Base-by-base conservation (phyloP, 2,329 filamentous ascomycete genomes). In the Trichophyton mentagrophytes region DNA sequence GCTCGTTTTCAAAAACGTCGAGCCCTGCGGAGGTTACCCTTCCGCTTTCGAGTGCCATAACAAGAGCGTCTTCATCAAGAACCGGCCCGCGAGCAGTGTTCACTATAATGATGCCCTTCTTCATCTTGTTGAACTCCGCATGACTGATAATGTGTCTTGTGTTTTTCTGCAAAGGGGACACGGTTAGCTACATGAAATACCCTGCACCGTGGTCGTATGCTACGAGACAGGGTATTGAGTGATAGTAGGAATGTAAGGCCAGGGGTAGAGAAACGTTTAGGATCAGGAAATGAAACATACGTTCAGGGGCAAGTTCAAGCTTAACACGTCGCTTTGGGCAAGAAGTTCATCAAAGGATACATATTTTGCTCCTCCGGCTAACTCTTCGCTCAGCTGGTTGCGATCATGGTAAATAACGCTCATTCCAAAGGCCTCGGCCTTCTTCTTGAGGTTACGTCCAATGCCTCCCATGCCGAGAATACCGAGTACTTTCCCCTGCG, bases 401-500 rank as follows among this genome's bases (percentile, higher is more conserved):
- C 89, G 83, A 70, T 93, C 93, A 68, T 90, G 79, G 68, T 95
- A 93, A 57, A 85, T 80, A 11, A 88, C 79, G 49, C 73, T 80
- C 87, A 93, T 90, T 9, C 85, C 87, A 69, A 95, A 91, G 0
- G 79, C 87, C 60, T 82, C 79, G 2, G 85, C 87, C 73, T 90
- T 90, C 70, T 78, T 82, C 69, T 86, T 88, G 67, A 93, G 73
- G 68, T 90, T 89, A 40, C 86, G 78, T 0, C 90, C 89, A 63
- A 95, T 93, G 1, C 89, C 88, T 20, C 89, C 89, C 88, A 93
- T 92, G 5, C 89, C 89, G 46, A 95, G 72, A 62, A 95, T 90
- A 0, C 89, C 89, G 3, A 95, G 78, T 1, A 85, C 77, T 72
- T 92, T 93, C 40, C 87, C 88, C 71, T 88, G 79, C 1, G 89